Percentiles rank a stretch among this genome's conserved stretches.
Conservation (phyloP, 1,284 basidiomycete genomes). For the Coniferiporia sulphurascens region DNA sequence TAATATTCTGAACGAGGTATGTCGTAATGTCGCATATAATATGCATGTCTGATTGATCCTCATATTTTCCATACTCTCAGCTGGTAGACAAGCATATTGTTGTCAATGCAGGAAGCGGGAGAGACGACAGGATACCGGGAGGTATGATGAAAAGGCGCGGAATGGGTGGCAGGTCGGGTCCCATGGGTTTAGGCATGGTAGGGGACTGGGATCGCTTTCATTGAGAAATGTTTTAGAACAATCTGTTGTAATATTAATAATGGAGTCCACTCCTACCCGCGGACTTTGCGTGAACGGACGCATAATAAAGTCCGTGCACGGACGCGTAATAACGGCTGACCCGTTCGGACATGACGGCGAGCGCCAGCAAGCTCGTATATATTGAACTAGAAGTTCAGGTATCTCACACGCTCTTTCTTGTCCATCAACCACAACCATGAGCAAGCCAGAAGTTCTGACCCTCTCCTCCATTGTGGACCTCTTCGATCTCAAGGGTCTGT, state of each 20-base stretch:
- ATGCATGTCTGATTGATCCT: neutral
- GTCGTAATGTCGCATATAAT: conserved; percentile 26
- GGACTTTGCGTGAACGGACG: neutral
- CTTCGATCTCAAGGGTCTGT: conserved; percentile 43
- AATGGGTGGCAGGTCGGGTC: conserved; percentile 24
- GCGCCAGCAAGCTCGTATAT: neutral
- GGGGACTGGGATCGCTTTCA: conserved; percentile 20
- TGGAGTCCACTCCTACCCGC: no score
- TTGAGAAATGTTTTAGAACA: conserved; percentile 3
- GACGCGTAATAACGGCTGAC: conserved; percentile 13
- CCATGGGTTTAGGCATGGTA: conserved; percentile 34
- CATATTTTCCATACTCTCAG: conserved; percentile 30
- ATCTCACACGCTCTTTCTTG: neutral
- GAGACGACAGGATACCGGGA: conserved; percentile 38
- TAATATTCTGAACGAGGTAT: conserved; percentile 83
- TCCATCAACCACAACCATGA: conserved; percentile 4
- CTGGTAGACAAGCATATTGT: conserved; percentile 66
- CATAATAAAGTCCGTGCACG: conserved; percentile 5
- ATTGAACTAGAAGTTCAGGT: no score
- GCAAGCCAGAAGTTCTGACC: conserved; percentile 24
- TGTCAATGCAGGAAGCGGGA: conserved; percentile 34
- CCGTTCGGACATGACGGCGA: neutral
- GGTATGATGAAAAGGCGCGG: conserved; percentile 5
- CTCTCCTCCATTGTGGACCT: conserved; percentile 37
- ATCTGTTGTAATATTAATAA: neutral